Evolutionary conservation across 441 rosid species (phyloP).

Genomic region (Bruguiera hainesii): DNA sequence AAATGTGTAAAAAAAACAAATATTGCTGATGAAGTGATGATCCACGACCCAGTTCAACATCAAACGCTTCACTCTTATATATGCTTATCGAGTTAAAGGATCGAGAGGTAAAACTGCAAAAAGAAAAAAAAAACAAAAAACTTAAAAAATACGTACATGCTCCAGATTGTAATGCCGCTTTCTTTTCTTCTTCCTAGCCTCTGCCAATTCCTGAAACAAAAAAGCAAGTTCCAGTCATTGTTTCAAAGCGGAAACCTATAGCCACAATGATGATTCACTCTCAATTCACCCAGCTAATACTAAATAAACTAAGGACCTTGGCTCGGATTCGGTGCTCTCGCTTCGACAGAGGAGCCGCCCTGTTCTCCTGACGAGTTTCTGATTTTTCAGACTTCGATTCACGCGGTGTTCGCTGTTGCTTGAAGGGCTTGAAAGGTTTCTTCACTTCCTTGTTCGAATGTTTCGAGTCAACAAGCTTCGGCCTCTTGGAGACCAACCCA

Average conservation of each 20-base stretch:
- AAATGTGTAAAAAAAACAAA: not conserved
- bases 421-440: constrained; percentile 26
- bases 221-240: not conserved
- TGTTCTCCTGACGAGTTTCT: constrained; percentile 23
- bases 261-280: not conserved
- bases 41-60: not conserved
- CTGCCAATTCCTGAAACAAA: constrained; percentile 62
- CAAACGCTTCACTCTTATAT: not conserved
- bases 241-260: not conserved
- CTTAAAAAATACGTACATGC: constrained; percentile 37
- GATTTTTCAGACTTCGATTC: constrained; percentile 29
- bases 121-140: no score
- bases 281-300: not conserved
- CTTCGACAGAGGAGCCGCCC: constrained; percentile 32
- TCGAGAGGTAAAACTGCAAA: not conserved
- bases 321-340: constrained; percentile 66
- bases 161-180: constrained; percentile 78
- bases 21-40: not conserved
- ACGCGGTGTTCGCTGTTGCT: constrained; percentile 4
- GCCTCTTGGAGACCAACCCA: constrained; percentile 46
- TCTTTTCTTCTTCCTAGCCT: constrained; percentile 86
- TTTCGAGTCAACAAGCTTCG: constrained; percentile 37
- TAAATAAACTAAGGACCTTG: constrained; percentile 37
- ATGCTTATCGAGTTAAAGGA: not conserved
- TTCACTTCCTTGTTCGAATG: constrained; percentile 16